Evolutionary conservation across 73 alveolate genomes (phyloP), one percentile per base, ranked within the genome.

Genomic region (Durusdinium trenchii): DNA sequence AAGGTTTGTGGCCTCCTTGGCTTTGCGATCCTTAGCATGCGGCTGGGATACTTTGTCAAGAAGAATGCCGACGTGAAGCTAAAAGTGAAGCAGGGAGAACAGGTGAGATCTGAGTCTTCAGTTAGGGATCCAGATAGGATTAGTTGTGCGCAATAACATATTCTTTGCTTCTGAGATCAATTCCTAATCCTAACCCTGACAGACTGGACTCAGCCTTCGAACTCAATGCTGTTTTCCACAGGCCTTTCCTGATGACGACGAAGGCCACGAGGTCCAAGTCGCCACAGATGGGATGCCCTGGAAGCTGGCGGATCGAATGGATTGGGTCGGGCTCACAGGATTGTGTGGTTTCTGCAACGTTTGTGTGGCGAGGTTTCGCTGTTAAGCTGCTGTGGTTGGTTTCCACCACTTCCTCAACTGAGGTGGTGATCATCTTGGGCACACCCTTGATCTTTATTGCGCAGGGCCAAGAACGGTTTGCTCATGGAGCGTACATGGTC

Each of bases 381-480:
- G 69, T 57, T 60, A 23, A 60, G 30, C 73, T 23, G 30, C 1
- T 67, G 43, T 32, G 1, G 3, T 26, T 67, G 23, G 18, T 67
- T 67, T 67, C 42, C 81, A 28, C 42, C 71, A 1, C 30, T 12
- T 0, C 43, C 14, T 1, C 57, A 54, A 28, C 86, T 38, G 43
- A 91, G 98, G 98, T 91, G 9, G 61, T 91, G 46, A 91, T 91
- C 89, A 91, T 91, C 82, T 52, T 91, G 48, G 98, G 98, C 71
- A 91, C 98, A 28, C 98, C 98, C 28, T 76, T 91, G 90, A 91
- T 91, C 40, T 91, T 91, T 38, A 91, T 91, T 12, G 98, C n/a
- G 52, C 81, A 52, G 78, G 35, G 3, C 36, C 40, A 73, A 47
- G 69, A 81, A 67, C 14, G 52, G 69, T 60, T 60, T 60, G 18